Evolutionary conservation across 179 eudicot species (phyloP).

Genomic region (Sideroxylon spinosum): DNA sequence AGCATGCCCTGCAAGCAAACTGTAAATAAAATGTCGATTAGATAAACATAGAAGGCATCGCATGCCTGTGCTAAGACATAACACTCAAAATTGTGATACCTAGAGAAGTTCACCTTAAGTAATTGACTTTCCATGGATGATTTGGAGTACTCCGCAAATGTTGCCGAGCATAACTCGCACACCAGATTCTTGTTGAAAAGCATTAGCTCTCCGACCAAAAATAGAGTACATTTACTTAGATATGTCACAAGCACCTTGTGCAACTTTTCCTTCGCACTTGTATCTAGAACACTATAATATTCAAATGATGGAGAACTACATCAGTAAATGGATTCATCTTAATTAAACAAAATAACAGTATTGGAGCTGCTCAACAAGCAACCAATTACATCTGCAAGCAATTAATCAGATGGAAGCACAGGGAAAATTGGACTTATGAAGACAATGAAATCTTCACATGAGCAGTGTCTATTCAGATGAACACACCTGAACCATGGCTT

Average conservation of each 20-base stretch:
- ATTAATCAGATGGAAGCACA: not conserved
- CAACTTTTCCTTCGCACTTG: conserved; percentile 37
- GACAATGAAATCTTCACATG: not conserved
- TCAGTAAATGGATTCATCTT: not conserved
- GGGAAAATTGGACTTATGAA: not conserved
- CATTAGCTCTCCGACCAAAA: conserved; percentile 43
- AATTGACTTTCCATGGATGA: conserved; percentile 45
- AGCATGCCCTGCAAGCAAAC: conserved; percentile 38
- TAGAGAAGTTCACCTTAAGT: conserved; percentile 42
- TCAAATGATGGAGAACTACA: not conserved
- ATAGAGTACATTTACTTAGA: conserved; percentile 44
- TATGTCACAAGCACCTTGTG: conserved; percentile 49
- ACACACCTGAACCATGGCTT: conserved; percentile 67
- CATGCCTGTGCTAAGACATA: not conserved
- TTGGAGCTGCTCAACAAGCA: not conserved
- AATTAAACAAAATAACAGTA: not conserved
- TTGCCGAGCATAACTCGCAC: conserved; percentile 34
- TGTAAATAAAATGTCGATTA: conserved; percentile 14
- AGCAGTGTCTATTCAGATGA: not conserved
- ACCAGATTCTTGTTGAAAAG: conserved; percentile 38
- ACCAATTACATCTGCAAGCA: not conserved
- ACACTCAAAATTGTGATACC: not conserved
- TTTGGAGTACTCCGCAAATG: conserved; percentile 43
- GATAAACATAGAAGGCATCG: too few species aligned
- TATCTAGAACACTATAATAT: conserved; percentile 48